These are phyloP conservation scores for Ceratorhiza oryzae-sativae DNA, from an alignment of 1,284 basidiomycete genomes.

Conservation along the genomic window DNA sequence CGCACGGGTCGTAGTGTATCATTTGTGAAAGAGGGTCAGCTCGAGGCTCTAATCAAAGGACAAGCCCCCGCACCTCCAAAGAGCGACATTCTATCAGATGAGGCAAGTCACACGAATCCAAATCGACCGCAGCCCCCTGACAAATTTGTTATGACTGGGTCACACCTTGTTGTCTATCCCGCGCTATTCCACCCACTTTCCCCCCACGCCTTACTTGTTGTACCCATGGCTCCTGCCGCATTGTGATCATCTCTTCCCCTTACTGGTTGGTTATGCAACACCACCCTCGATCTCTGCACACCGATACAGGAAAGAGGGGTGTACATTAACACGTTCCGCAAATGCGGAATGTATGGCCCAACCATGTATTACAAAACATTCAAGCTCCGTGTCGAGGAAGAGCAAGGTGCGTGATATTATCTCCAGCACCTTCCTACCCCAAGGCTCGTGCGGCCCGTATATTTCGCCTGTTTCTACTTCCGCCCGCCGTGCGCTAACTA, in stretches of 20 bases:
- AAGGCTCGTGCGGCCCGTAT: background rate
- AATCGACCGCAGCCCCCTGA: background rate
- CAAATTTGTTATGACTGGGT: background rate
- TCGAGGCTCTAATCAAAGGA: conserved; percentile 26
- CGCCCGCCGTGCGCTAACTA: conserved; percentile 16
- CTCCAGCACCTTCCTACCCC: background rate
- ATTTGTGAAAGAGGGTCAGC: conserved; percentile 27
- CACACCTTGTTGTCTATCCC: background rate
- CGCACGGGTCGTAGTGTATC: background rate
- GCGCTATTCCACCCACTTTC: background rate
- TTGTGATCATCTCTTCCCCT: background rate
- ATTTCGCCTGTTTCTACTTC: background rate
- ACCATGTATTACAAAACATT: conserved; percentile 73
- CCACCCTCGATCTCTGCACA: conserved; percentile 55
- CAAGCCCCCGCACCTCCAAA: conserved; percentile 9
- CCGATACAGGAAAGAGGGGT: conserved; percentile 37
- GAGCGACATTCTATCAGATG: conserved; percentile 35
- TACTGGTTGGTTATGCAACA: conserved; percentile 50
- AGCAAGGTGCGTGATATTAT: conserved; percentile 55
- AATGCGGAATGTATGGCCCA: conserved; percentile 67
- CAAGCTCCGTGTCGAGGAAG: conserved; percentile 66
- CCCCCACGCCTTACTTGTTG: conserved; percentile 11
- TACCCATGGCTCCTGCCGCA: background rate
- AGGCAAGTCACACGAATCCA: conserved; percentile 3
- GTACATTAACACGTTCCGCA: conserved; percentile 39